phyloP scores from a whole-genome alignment of 169 alveolate species.

The Plasmodium blacklocki region DNA sequence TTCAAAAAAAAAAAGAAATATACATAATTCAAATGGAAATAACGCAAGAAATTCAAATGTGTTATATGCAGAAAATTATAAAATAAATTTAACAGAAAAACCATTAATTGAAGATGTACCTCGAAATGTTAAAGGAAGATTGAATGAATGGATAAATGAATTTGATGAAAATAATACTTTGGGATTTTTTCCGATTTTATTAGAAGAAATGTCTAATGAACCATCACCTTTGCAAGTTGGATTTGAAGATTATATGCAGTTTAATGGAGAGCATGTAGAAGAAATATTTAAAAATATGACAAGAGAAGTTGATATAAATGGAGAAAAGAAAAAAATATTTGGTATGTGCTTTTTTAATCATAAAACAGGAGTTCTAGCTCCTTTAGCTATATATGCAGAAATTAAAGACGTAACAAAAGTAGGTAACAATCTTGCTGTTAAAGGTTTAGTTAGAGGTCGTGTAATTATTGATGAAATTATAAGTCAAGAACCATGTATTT shows the following conservation, averaged over 20 bases:
- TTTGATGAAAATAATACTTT: conserved; percentile 82
- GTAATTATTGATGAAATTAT: conserved; percentile 80
- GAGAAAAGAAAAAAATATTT: conserved; percentile 74
- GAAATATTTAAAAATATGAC: conserved; percentile 83
- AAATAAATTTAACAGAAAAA: conserved; percentile 59
- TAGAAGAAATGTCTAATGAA: conserved; percentile 84
- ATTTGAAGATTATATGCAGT: conserved; percentile 84
- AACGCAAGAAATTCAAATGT: background rate
- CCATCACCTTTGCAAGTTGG: conserved; percentile 88
- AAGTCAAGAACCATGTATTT: conserved; percentile 85
- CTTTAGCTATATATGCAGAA: conserved; percentile 87
- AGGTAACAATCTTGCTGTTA: conserved; percentile 79
- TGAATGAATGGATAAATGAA: conserved; percentile 83
- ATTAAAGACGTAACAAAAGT: conserved; percentile 79
- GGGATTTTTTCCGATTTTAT: conserved; percentile 84
- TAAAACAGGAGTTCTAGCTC: conserved; percentile 85
- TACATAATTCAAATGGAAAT: background rate
- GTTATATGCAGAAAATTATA: conserved; percentile 49
- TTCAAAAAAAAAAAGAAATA: background rate
- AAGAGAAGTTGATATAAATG: conserved; percentile 33
- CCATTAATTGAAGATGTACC: conserved; percentile 74
- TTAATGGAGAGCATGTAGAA: conserved; percentile 85
- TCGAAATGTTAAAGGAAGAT: conserved; percentile 80
- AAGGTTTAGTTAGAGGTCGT: conserved; percentile 84
- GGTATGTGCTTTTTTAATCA: conserved; percentile 87